Evolutionary conservation across 257 asterid species (phyloP).

Genomic region (Solanum ossicruentum): DNA sequence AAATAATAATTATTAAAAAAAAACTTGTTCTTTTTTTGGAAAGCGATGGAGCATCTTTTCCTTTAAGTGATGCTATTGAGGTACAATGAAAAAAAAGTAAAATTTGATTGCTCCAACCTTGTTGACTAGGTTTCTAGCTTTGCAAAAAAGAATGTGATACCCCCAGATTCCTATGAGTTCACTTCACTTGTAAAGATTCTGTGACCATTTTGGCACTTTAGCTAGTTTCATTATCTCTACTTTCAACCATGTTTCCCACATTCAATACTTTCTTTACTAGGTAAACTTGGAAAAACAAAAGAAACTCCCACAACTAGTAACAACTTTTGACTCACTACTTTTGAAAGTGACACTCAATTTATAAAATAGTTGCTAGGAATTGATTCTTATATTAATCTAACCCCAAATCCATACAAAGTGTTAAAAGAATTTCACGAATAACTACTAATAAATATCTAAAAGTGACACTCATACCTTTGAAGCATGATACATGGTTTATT

Average conservation of each 20-base stretch:
- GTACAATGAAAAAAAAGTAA: not conserved
- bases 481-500: too few relatives aligned
- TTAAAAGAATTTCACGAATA: too few relatives aligned
- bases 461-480: too few relatives aligned
- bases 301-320: not conserved
- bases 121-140: not conserved
- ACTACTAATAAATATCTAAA: too few relatives aligned
- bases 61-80: not conserved
- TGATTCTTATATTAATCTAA: not conserved
- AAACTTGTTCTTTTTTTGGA: not conserved
- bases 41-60: not conserved
- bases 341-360: not conserved
- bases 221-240: not conserved
- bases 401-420: not conserved
- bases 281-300: not conserved
- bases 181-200: slow-evolving; percentile 1
- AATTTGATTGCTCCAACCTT: not conserved
- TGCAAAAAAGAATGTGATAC: slow-evolving; percentile 7
- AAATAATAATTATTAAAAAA: not conserved
- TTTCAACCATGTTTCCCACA: not conserved
- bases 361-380: not conserved
- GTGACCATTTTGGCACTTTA: not conserved
- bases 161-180: not conserved
- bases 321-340: not conserved
- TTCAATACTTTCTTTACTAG: slow-evolving; percentile 1